phyloP scores from a whole-genome alignment of 768 basidiomycete species.

The Panus rudis region DNA sequence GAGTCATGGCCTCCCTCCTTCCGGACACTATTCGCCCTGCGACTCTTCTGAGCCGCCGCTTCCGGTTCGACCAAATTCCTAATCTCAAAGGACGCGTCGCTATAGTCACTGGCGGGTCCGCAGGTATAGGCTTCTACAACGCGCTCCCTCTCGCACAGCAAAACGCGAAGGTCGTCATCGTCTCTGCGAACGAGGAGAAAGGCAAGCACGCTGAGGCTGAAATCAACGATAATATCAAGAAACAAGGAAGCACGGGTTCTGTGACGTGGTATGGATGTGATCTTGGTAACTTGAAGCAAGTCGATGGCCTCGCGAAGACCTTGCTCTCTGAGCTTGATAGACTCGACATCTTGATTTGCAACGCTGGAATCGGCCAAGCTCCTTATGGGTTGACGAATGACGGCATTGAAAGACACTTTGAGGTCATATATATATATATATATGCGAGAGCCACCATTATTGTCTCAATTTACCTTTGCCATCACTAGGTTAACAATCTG shows the following conservation, averaged over 20 bases:
- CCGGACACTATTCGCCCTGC: constrained; percentile 21
- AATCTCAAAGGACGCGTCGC: constrained; percentile 22
- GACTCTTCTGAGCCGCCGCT: constrained; percentile 20
- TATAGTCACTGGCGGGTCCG: constrained; percentile 23
- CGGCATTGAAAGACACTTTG: constrained; percentile 22
- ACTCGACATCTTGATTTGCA: constrained; percentile 23
- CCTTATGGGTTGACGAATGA: constrained; percentile 20
- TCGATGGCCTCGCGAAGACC: constrained; percentile 17
- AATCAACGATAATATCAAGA: constrained; percentile 19
- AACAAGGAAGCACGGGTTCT: constrained; percentile 15
- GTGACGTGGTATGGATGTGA: constrained; percentile 19
- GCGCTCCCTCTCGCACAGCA: constrained; percentile 22
- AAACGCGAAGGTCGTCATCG: constrained; percentile 22
- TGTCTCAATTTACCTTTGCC: background rate
- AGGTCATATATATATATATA: constrained; percentile 9
- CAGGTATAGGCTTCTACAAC: constrained; percentile 24
- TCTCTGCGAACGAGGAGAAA: constrained; percentile 22
- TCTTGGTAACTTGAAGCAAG: constrained; percentile 16
- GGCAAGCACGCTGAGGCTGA: constrained; percentile 20
- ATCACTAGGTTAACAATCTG: constrained; percentile 25
- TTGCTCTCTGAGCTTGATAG: constrained; percentile 15
- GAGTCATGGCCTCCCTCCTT: constrained; percentile 17
- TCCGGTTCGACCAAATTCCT: constrained; percentile 22
- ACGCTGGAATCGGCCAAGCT: constrained; percentile 23
- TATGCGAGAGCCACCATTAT: background rate